phyloP scores from a whole-genome alignment of 2,329 filamentous ascomycete species.

The Ceratocystis albifundus region DNA sequence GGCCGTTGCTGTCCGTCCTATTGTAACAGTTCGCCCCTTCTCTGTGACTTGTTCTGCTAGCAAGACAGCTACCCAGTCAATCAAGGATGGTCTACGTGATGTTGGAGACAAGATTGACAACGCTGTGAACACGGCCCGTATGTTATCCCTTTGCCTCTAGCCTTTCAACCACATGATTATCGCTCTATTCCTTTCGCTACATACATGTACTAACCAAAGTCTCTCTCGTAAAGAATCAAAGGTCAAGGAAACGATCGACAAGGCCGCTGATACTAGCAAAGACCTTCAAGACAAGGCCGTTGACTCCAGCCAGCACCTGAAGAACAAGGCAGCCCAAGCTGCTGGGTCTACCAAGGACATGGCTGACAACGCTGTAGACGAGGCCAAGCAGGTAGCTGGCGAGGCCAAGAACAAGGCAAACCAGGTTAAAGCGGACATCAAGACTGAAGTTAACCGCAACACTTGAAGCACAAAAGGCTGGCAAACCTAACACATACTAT shows the following conservation, averaged over 20 bases:
- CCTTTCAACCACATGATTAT: not conserved
- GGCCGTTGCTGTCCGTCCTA: constrained; percentile 24
- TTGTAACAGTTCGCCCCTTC: constrained; percentile 37
- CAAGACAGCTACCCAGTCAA: constrained; percentile 42
- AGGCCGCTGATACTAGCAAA: constrained; percentile 31
- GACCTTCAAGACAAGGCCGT: constrained; percentile 34
- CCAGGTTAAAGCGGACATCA: constrained; percentile 35
- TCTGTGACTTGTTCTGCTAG: constrained; percentile 36
- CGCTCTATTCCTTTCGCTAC: not conserved
- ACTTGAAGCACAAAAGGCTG: constrained; percentile 25
- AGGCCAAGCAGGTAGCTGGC: constrained; percentile 37
- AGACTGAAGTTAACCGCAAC: constrained; percentile 30
- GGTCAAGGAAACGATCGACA: constrained; percentile 29
- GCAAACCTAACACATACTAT: constrained; percentile 19
- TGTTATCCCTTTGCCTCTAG: constrained; percentile 26
- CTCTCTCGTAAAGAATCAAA: constrained; percentile 21
- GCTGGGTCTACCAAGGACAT: constrained; percentile 31
- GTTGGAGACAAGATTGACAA: constrained; percentile 52
- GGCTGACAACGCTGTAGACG: constrained; percentile 28
- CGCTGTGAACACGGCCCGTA: constrained; percentile 48
- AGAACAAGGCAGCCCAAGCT: constrained; percentile 27
- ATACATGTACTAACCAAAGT: not conserved
- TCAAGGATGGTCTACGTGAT: constrained; percentile 47
- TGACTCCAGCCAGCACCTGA: constrained; percentile 34
- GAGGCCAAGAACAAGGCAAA: constrained; percentile 33